phyloP scores from a whole-genome alignment of 805 yeast genomes.

The Kuraishia piskuri region DNA sequence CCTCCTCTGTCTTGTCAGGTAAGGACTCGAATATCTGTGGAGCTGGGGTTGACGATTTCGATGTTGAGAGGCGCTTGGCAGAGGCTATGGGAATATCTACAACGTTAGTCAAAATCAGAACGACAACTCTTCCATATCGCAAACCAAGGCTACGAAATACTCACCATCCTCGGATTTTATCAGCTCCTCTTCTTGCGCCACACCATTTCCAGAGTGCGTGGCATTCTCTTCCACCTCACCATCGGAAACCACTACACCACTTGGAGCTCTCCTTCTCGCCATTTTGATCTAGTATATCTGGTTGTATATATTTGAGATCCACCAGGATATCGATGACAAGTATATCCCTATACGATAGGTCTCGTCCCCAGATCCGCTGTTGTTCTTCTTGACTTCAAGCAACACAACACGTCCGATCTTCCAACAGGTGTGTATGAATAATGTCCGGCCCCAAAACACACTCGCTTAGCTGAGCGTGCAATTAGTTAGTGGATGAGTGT shows the following conservation, averaged over 20 bases:
- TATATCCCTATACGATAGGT: too few relatives aligned
- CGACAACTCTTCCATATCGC: too few relatives aligned
- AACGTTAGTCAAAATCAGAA: too few relatives aligned
- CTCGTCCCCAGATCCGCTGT: too few relatives aligned
- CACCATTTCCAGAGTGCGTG: neutral
- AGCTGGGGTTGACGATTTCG: neutral
- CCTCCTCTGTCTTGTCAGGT: slow-evolving; percentile 62
- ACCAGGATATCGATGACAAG: too few relatives aligned
- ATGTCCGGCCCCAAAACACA: neutral
- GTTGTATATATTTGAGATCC: neutral
- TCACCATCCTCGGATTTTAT: neutral
- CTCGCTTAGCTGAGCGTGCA: neutral
- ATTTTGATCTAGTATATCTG: neutral
- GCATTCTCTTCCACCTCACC: neutral
- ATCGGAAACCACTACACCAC: neutral
- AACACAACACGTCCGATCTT: too few relatives aligned
- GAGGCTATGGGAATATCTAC: neutral
- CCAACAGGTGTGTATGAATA: too few relatives aligned
- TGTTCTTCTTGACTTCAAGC: too few relatives aligned
- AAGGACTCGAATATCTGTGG: slow-evolving; percentile 26
- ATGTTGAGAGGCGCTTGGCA: neutral
- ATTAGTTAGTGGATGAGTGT: neutral
- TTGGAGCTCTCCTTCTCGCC: neutral
- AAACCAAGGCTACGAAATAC: too few relatives aligned
- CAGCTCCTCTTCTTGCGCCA: neutral